phyloP scores from a whole-genome alignment of 257 asterid species.

The Solanum ahanhuiri region DNA sequence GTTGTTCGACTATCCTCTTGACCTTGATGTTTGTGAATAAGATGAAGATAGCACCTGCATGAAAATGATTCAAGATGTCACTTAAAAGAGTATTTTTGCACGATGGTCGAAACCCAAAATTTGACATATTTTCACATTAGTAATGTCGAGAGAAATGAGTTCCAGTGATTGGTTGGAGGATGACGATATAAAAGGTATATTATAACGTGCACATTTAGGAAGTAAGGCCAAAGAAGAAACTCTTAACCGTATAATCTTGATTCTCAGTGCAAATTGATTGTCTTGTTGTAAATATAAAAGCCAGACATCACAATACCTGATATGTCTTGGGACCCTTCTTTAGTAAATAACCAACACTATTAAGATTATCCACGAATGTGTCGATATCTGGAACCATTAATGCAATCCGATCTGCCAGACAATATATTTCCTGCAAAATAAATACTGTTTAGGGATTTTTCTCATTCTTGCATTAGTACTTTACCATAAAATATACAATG shows the following conservation, averaged over 20 bases:
- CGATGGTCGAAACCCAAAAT: not conserved
- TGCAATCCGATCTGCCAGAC: conserved; percentile 75
- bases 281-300: not conserved
- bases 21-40: conserved; percentile 57
- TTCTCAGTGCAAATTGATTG: not conserved
- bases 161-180: not conserved
- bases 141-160: not conserved
- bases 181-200: not conserved
- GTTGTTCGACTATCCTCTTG: conserved; percentile 27
- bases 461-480: not conserved
- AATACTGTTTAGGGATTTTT: conserved; percentile 8
- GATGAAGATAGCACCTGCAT: conserved; percentile 80
- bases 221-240: not conserved
- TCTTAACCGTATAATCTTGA: not conserved
- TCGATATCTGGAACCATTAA: conserved; percentile 85
- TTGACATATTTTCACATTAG: not conserved
- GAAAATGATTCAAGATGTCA: not conserved
- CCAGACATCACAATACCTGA: conserved; percentile 41
- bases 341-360: conserved; percentile 76
- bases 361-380: conserved; percentile 68
- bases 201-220: not conserved
- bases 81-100: not conserved
- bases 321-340: conserved; percentile 90
- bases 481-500: not conserved
- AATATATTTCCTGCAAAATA: conserved; percentile 62